A percentile compares a stretch with the other conserved stretches of the same genome.
phyloP scores from a whole-genome alignment of 2,329 filamentous ascomycete genomes.

The Trichophyton equinum region DNA sequence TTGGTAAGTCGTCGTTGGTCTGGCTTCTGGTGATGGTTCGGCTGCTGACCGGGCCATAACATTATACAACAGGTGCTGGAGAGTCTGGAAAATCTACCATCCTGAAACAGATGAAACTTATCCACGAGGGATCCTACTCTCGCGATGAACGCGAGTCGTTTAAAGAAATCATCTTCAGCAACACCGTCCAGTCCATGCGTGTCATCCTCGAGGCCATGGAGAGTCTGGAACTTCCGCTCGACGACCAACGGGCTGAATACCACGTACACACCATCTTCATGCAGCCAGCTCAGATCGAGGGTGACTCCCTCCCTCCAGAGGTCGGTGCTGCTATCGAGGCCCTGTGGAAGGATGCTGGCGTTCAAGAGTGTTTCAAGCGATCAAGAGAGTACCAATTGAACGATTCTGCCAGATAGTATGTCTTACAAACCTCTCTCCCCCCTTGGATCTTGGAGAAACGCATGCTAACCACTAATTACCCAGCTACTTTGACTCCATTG shows the following conservation, averaged over 20 bases:
- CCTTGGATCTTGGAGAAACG: neutral
- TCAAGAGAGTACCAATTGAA: conserved; percentile 94
- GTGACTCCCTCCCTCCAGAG: conserved; percentile 84
- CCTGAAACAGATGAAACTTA: conserved; percentile 97
- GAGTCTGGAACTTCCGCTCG: conserved; percentile 63
- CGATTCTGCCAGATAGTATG: conserved; percentile 90
- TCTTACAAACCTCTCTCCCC: too few species aligned
- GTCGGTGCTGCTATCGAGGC: conserved; percentile 87
- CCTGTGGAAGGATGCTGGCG: conserved; percentile 83
- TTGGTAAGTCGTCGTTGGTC: conserved; percentile 52
- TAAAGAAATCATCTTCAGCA: conserved; percentile 61
- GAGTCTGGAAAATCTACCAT: conserved; percentile 95
- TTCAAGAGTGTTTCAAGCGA: conserved; percentile 89
- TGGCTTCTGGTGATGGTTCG: neutral
- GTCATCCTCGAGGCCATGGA: conserved; percentile 59
- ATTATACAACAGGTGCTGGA: conserved; percentile 60
- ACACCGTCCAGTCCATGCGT: conserved; percentile 58
- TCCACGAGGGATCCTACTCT: conserved; percentile 97
- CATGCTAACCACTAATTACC: neutral
- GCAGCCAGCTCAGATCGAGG: conserved; percentile 93
- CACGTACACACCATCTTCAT: conserved; percentile 98
- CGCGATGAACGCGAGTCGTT: conserved; percentile 66
- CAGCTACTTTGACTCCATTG: conserved; percentile 93
- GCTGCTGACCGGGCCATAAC: conserved; percentile 7
- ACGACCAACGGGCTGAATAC: conserved; percentile 87